Evolutionary conservation across 2,329 filamentous ascomycete species (phyloP), one percentile per base, ranked within the genome.

Genomic region (Fonsecaea monophora): DNA sequence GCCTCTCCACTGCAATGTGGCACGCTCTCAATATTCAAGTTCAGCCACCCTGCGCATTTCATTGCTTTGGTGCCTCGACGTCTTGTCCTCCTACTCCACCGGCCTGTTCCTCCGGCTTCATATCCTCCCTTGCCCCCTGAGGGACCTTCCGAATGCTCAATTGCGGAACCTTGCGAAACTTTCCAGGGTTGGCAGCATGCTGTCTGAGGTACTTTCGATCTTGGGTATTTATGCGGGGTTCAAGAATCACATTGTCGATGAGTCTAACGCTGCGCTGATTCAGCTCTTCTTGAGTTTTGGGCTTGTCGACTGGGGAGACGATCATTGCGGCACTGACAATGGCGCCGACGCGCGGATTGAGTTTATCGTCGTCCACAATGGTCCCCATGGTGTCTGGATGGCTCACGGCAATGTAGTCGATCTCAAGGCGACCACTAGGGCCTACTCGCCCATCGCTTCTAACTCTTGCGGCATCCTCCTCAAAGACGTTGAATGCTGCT

Each of bases 321-420:
- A 92, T 95, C 65, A 99, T 83, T 0, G 95, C 95, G 3, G 92
- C 93, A 76, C 94, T 98, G 65, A 99, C 79, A 40, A 99, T 90
- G 0, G 90, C 94, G 1, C 94, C 94, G 70, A 82, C 87, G 0
- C 80, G 79, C 0, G 85, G 83, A 74, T 97, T 91, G 1, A 98
- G 85, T 12, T 80, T 77, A 0, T 90, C 84, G 1, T 97, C 74
- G 79, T 98, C 94, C 67, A 91, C 86, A 81, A 99, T 87, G 0
- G 89, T 90, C 8, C 92, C 88, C 0, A 92, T 91, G 74, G 98
- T 92, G 10, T 93, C 88, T 0, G 92, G 90, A 74, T 98, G 92
- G 0, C 94, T 91, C 32, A 99, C 84, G 15, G 93, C 96, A 64
- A 99, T 87, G 77, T 99, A 99, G 77, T 98, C 94, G 8, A 97